These are phyloP conservation scores for Plantago elongata DNA, from an alignment of 257 asterid genomes.

Conservation along the genomic window DNA sequence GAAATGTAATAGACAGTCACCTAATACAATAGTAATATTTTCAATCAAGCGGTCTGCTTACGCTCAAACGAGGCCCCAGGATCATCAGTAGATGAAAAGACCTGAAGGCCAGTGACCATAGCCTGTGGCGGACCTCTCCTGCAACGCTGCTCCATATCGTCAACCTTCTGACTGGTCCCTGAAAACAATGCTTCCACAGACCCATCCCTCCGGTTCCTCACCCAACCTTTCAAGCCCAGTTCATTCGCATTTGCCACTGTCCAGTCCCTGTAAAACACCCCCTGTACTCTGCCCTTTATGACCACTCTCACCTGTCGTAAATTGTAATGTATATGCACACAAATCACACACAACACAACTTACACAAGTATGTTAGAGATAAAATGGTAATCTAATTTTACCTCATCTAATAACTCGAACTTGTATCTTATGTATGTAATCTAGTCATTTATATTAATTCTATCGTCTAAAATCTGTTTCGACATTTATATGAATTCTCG, in stretches of 20 bases:
- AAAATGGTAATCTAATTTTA: no score
- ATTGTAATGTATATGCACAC: neutral
- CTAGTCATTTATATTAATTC: no score
- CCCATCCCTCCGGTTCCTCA: slow-evolving; percentile 84
- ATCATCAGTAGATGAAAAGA: slow-evolving; percentile 53
- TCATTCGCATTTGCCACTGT: slow-evolving; percentile 70
- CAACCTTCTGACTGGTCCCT: slow-evolving; percentile 65
- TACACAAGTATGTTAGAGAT: no score
- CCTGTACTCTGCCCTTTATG: slow-evolving; percentile 88
- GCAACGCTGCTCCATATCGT: slow-evolving; percentile 92
- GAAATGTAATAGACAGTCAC: neutral
- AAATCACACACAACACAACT: slow-evolving; percentile 10
- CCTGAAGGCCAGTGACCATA: slow-evolving; percentile 63
- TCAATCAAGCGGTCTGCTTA: slow-evolving; percentile 59
- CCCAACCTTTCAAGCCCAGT: slow-evolving; percentile 87
- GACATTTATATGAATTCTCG: neutral
- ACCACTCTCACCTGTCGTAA: slow-evolving; percentile 50
- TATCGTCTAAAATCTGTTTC: neutral
- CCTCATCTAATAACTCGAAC: no score
- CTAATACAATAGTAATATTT: neutral
- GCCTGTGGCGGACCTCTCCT: slow-evolving; percentile 89
- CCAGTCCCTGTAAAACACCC: slow-evolving; percentile 90
- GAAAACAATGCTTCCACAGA: slow-evolving; percentile 86
- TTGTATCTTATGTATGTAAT: no score
- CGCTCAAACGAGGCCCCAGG: slow-evolving; percentile 69